A percentile compares a stretch with the other conserved stretches of the same genome.
phyloP scores from a whole-genome alignment of 2,329 filamentous ascomycete genomes.

The Trichophyton schoenleinii region DNA sequence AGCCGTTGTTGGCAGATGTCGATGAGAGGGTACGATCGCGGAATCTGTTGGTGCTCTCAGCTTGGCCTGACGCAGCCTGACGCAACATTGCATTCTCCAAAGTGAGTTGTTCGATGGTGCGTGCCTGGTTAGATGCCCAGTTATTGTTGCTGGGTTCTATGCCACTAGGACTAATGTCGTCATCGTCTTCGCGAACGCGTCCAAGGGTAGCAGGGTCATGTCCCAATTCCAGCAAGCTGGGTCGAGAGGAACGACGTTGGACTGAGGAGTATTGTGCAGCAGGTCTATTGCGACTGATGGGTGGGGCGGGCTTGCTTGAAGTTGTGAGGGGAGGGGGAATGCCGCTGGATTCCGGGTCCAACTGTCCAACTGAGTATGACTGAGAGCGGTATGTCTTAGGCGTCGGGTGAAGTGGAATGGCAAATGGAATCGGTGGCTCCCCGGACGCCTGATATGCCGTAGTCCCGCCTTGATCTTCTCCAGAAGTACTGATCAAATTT shows the following conservation, averaged over 20 bases:
- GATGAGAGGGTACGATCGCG: constrained; percentile 33
- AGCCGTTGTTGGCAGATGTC: constrained; percentile 25
- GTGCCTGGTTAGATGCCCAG: constrained; percentile 30
- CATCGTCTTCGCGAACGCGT: constrained; percentile 38
- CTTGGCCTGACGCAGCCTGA: constrained; percentile 30
- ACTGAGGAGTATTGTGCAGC: constrained; percentile 51
- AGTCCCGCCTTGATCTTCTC: constrained; percentile 43
- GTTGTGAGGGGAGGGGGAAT: constrained; percentile 22
- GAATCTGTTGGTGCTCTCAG: constrained; percentile 21
- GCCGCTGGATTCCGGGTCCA: constrained; percentile 52
- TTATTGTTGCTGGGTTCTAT: constrained; percentile 27
- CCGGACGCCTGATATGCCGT: constrained; percentile 32
- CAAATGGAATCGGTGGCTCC: constrained; percentile 60
- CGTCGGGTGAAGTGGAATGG: constrained; percentile 77
- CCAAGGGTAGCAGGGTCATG: constrained; percentile 36
- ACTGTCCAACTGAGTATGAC: constrained; percentile 88
- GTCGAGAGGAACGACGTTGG: constrained; percentile 64
- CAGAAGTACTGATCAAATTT: constrained; percentile 37
- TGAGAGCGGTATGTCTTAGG: constrained; percentile 90
- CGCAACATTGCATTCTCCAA: constrained; percentile 37
- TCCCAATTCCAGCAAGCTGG: constrained; percentile 35
- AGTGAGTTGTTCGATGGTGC: constrained; percentile 36
- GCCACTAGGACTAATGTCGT: constrained; percentile 31
- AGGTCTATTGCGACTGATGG: constrained; percentile 25
- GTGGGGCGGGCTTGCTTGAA: constrained; percentile 13